Evolutionary conservation across 2,329 filamentous ascomycete genomes (phyloP).

Genomic region (Beauveria medogensis): DNA sequence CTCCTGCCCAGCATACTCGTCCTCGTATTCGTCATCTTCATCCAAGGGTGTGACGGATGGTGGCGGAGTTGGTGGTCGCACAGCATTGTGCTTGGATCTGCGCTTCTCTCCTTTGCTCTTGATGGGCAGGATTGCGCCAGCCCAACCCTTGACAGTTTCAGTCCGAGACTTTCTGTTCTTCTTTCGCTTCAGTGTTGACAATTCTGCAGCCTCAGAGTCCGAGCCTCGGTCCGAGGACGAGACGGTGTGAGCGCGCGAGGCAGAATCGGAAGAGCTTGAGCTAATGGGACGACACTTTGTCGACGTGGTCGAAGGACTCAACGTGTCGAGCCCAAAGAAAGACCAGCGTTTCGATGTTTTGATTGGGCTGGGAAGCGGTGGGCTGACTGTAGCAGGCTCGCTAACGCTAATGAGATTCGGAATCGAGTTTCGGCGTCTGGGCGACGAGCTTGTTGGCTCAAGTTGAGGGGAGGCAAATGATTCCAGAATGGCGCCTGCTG

Average conservation of each 20-base stretch:
- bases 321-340: slow-evolving; percentile 54
- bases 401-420: slow-evolving; percentile 41
- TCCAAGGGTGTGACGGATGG: slow-evolving; percentile 22
- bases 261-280: slow-evolving; percentile 36
- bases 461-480: slow-evolving; percentile 21
- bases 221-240: slow-evolving; percentile 30
- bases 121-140: slow-evolving; percentile 56
- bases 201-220: slow-evolving; percentile 21
- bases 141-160: slow-evolving; percentile 71
- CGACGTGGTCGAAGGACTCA: slow-evolving; percentile 37
- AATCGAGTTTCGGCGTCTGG: slow-evolving; percentile 51
- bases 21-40: slow-evolving; percentile 23
- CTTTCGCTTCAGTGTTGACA: slow-evolving; percentile 18
- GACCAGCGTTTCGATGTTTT: slow-evolving; percentile 52
- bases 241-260: slow-evolving; percentile 20
- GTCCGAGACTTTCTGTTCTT: slow-evolving; percentile 30
- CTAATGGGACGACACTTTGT: slow-evolving; percentile 40
- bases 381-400: slow-evolving; percentile 25
- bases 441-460: slow-evolving; percentile 21
- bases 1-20: slow-evolving; percentile 14
- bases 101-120: slow-evolving; percentile 47
- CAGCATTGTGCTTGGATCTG: slow-evolving; percentile 29
- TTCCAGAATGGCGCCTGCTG: slow-evolving; percentile 63
- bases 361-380: slow-evolving; percentile 38
- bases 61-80: slow-evolving; percentile 41